Conservation (phyloP, 176 grass and related monocot species). For the Dactylis glomerata region DNA sequence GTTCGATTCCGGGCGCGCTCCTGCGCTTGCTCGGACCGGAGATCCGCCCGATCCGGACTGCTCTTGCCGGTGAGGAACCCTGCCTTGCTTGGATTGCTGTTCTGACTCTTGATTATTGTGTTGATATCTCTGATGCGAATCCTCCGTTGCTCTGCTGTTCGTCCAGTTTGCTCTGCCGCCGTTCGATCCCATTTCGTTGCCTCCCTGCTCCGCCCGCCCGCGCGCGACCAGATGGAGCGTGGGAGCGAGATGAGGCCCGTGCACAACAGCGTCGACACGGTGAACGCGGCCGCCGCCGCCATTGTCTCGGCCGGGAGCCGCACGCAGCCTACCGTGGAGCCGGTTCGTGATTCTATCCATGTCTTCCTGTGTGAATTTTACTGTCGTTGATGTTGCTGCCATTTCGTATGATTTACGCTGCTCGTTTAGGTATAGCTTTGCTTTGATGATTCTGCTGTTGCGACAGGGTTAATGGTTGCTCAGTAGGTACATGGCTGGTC, state of each 20-base stretch:
- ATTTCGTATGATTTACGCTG: not conserved
- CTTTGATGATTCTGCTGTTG: not conserved
- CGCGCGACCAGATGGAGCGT: slow-evolving; percentile 26
- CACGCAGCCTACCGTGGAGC: slow-evolving; percentile 54
- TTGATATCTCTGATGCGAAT: not conserved
- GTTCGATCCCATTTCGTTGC: not conserved
- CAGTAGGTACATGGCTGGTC: not conserved
- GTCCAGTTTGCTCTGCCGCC: not conserved
- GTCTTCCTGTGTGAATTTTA: not conserved
- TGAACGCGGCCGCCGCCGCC: slow-evolving; percentile 81
- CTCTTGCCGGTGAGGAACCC: not conserved
- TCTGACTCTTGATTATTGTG: not conserved
- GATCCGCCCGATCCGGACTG: not conserved
- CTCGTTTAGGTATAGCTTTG: not conserved
- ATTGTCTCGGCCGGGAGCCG: slow-evolving; percentile 67
- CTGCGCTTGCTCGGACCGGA: not conserved
- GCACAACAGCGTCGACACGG: slow-evolving; percentile 78
- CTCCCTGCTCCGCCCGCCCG: not conserved
- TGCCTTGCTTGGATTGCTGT: not conserved
- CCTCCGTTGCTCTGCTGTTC: not conserved
- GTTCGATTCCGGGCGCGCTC: not conserved
- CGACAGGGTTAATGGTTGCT: not conserved
- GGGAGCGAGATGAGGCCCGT: slow-evolving; percentile 53
- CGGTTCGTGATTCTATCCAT: slow-evolving; percentile 30
- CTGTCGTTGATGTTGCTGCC: not conserved